Base-by-base conservation (phyloP, 331 rosid genomes). In the Telfairia occidentalis region DNA sequence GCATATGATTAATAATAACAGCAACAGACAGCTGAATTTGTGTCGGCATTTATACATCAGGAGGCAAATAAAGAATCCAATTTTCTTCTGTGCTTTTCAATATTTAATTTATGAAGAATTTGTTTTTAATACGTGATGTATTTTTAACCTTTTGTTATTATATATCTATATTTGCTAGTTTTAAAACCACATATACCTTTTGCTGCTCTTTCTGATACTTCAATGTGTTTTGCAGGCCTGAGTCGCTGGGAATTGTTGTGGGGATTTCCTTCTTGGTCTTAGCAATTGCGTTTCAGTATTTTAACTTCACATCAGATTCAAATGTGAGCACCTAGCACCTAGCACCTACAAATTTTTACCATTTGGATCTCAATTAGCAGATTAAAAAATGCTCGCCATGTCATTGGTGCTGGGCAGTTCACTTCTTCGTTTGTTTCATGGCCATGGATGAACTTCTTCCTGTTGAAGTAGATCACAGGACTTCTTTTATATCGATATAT, bases 221-320 rank as follows among this genome's bases (percentile, higher is more conserved):
- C 52, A 43, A 40, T 72, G 71, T 81, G 19, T 48, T 78, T 70
- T 71, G 76, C 90, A 92, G 96, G 86, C 98, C 98, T 4, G 98
- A 92, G 81, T 88, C 96, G 15, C 78, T 92, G 87, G 96, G 98
- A 30, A 82, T 92, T 70, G 98, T 85, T 76, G 92, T 92, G 80
- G 92, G 89, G 74, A 85, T 89, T 81, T 90, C 88, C 77, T 92
- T 86, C 89, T 73, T 92, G 87, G 90, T 92, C 54, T 69, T 90
- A 78, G 87, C 86, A 74, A 89, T 90, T 80, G 69, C 87, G 67
- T 92, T 92, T 84, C 96, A 90, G 88, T 89, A 85, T 81, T 92
- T 90, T 78, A 90, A 92, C 88, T 90, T 90, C 81, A 84, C 96
- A 16, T 82, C 86, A 55, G 96, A 92, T 87, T 92, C 98, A 71